Evolutionary conservation across 805 yeast species (phyloP), one percentile per base, ranked within the genome.

Genomic region (Candida krabiensis): DNA sequence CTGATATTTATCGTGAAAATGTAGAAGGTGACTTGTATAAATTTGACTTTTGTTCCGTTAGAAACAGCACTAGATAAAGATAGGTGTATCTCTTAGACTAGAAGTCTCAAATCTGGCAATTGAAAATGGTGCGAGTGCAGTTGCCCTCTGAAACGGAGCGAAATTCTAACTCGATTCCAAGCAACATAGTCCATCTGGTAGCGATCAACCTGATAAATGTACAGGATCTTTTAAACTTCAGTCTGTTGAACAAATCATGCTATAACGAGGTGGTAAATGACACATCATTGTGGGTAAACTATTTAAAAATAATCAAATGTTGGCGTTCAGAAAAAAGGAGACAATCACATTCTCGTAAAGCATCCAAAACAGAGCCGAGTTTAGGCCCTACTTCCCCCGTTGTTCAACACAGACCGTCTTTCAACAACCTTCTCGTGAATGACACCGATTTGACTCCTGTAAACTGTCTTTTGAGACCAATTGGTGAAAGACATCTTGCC

Each of bases 151-250:
- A 12, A 5, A 13, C 29, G 8, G 21, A 33, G 14, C 5, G 12
- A 15, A 17, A 28, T 6, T 27, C 30, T 2, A 42, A 41, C 19
- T 19, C 37, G 9, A 28, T 50, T 15, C 54, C 55, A 14, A 28
- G 38, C 11, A 26, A 23, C 2, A 38, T 54, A 3, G 38, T 51
- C 2, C 56, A 49, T 22, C 19, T 9, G 2, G 51, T 60, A 3
- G 52, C 63, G 2, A 6, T 40, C 3, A 35, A 56, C 43, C 18
- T 63, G 19, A 14, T 40, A 28, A 47, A 41, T 29, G 32, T 60
- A 8, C 46, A 44, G 12, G 64, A 62, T 36, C 33, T 63, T 14
- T 15, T 60, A 11, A 56, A 50, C 38, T 55, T 57, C 28, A 47
- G 60, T 27, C 23, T 54, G 14, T 46, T 60, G 11, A 54, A 53